phyloP scores from a whole-genome alignment of 1,284 basidiomycete species.

The Boletus semigastroideus region DNA sequence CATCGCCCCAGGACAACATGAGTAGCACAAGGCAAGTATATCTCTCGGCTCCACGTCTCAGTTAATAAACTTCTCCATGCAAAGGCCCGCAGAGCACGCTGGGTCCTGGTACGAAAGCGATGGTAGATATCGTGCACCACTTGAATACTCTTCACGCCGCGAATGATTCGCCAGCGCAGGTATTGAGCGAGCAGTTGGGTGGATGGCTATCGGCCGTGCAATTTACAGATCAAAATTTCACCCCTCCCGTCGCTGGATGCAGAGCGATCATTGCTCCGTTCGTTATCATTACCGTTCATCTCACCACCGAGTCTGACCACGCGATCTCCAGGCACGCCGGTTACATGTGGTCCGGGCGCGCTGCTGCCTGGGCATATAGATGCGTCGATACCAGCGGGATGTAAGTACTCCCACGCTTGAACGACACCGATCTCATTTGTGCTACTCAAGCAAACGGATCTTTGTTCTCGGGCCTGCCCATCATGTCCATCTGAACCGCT shows the following conservation, averaged over 20 bases:
- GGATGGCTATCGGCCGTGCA: conserved; percentile 65
- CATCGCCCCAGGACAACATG: conserved; percentile 19
- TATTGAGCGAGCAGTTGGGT: conserved; percentile 62
- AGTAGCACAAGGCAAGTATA: conserved; percentile 27
- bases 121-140: conserved; percentile 42
- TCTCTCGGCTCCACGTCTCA: neutral
- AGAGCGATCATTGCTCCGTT: conserved; percentile 98
- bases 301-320: conserved; percentile 8
- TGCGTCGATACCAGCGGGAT: conserved; percentile 80
- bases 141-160: conserved; percentile 9
- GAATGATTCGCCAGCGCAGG: conserved; percentile 36
- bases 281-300: conserved; percentile 30
- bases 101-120: conserved; percentile 87
- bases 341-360: conserved; percentile 90
- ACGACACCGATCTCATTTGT: conserved; percentile 7
- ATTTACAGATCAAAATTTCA: conserved; percentile 45
- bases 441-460: conserved; percentile 71
- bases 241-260: conserved; percentile 69
- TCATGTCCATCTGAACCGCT: conserved; percentile 85
- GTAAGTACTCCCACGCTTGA: conserved; percentile 45
- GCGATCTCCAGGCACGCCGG: conserved; percentile 80
- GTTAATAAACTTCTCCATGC: conserved; percentile 1
- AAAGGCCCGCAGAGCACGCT: conserved; percentile 78
- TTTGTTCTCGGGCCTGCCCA: conserved; percentile 97
- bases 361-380: conserved; percentile 96